Base-by-base conservation (phyloP, 495 filamentous ascomycete species). In the Talaromyces nanjingensis region DNA sequence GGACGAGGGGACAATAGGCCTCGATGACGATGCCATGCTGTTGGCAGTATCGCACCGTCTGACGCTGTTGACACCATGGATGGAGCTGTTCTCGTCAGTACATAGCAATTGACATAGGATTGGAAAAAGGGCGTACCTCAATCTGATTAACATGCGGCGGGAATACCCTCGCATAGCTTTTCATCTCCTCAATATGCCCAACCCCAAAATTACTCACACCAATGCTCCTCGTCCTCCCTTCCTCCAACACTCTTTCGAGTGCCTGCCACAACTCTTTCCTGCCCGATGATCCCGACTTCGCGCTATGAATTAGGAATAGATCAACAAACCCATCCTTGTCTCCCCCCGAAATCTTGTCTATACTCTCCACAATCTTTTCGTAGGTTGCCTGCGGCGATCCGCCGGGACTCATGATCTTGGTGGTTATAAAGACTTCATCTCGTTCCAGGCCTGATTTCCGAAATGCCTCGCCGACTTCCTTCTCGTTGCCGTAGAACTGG, bases 161-260 rank as follows among this genome's bases (percentile, higher is more conserved):
- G 78, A 80, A 87, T 3, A 84, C 77, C 64, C 79, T 80, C 20
- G 86, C 85, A 73, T 82, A 87, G 12, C 69, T 65, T 73, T 83
- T 86, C 81, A 91, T 73, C 67, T 86, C 81, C 67, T 87, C 81
- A 58, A 88, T 83, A 63, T 87, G 82, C 29, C 75, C 70, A 45
- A 84, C 81, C 2, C 84, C 88, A 69, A 83, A 90, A 67, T 91
- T 91, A 70, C 85, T 87, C 25, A 91, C 88, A 0, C 89, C 89
- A 69, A 90, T 89, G 56, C 74, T 80, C 75, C 78, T 84, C 27
- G 81, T 76, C 60, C 77, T 82, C 9, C 86, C 87, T 64, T 87
- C 82, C 55, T 76, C 75, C 42, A 81, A 71, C 62, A 87, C 68
- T 67, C 73, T 81, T 74, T 90, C 88, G 67, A 91, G 67, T 9